Base-by-base conservation (phyloP, 805 yeast genomes). In the Dipodascus geniculatus region DNA sequence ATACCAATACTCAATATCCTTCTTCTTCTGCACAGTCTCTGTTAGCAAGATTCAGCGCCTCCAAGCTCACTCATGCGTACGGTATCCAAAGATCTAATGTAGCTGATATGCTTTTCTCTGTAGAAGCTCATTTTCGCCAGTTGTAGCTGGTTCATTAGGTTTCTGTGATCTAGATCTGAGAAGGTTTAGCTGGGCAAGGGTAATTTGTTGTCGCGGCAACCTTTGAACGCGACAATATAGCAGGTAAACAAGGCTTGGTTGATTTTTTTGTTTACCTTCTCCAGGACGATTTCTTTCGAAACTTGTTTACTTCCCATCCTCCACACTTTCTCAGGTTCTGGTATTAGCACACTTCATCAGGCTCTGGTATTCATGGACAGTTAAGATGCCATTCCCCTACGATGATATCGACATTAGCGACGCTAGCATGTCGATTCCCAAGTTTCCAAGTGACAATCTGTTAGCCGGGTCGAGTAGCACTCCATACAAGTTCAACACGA, bases 1-100 rank as follows among this genome's bases (percentile, higher is more conserved):
- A 51, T 90, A 68, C 93, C 96, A 88, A 68, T 88, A 90, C 61
- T 85, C 89, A 24, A 81, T 71, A 64, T 83, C 77, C 65, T 81
- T 75, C 53, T 77, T 72, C 57, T 76, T 72, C 50, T 74, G 22
- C 42, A 35, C 24, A 50, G 51, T 47, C 19, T 38, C 48, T 42
- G 42, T 31, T 31, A 3, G 23, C 48, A 22, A 16, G n/a, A n/a
- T n/a, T n/a, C n/a, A 48, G 3, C 19, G 33, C 24, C 23, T 49
- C 16, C 16, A 19, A 33, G 6, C 33, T 28, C 33, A 28, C 11
- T 4, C 3, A 3, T 22, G 50, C 65, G 6, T 54, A 65, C 69
- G 28, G 57, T 68, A 59, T 83, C 82, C 48, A 84, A 68, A 1
- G 78, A 67, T 54, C 73, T 70, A 31, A 85, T 74, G 65, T 81